Evolutionary conservation across 2,329 filamentous ascomycete genomes (phyloP), one percentile per base, ranked within the genome.

Genomic region (Davidsoniella neocaledoniae): DNA sequence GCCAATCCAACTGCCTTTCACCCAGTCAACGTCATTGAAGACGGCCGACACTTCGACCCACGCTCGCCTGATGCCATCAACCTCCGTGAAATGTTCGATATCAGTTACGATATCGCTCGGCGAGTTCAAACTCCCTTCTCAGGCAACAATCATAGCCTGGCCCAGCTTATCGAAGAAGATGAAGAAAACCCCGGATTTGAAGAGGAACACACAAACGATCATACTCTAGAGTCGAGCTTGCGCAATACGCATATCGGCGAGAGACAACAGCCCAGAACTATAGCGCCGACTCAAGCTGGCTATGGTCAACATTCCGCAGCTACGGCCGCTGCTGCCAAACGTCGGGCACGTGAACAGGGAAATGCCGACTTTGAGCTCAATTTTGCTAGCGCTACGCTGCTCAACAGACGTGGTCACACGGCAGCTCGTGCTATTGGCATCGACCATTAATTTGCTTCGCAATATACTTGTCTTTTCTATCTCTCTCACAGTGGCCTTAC

Each of bases 51-150:
- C 16, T 79, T 82, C 66, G 91, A 98, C 63, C 98, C 96, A 79
- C 79, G 91, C 52, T 96, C 88, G 0, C 91, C 91, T 0, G 91
- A 88, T 46, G 88, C 86, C 2, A 82, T 98, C 65, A 96, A 96
- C 62, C 70, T 98, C 10, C 86, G 91, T 53, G 91, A 98, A 64
- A 88, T 96, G 2, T 98, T 98, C 57, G 91, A 98, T 60, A 90
- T 98, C 45, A 83, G 86, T n/a, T 98, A 98, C 60, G 90, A 91
- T 7, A 91, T 98, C 7, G 91, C 96, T 62, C 74, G 91, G 43
- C 87, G 96, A 64, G 91, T 96, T 65, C 91, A 98, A 62, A 91
- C 96, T 64, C 81, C 79, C 58, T 96, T 95, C 68, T 80, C 87
- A 49, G 78, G 86, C 55, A 94, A 93, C 64, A 85, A 93, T 60